Base-by-base conservation (phyloP, 2,329 filamentous ascomycete species). In the Leptographium lundbergii region DNA sequence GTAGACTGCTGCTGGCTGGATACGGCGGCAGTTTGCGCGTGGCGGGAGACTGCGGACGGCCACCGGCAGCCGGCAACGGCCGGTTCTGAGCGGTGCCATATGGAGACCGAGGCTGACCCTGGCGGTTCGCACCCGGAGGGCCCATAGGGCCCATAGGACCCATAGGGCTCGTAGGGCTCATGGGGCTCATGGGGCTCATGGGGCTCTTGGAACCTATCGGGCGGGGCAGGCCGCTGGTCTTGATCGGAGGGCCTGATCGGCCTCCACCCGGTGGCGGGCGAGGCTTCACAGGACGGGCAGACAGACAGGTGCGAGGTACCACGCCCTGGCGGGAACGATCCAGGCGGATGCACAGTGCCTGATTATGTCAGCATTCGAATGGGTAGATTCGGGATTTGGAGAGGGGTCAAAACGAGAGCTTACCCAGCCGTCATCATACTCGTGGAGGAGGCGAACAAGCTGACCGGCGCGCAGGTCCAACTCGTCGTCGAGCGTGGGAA, bases 351-450 rank as follows among this genome's bases (percentile, higher is more conserved):
- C 91, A 96, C 59, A 97, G 88, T 68, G 91, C 89, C 89, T 91
- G 64, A 4, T 3, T 2, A 14, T 10, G 27, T 34, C n/a, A 53
- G 51, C 17, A n/a, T 10, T 34, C 6, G 25, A 39, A 51, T 13
- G 27, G 7, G 10, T 2, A 24, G 1, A 27, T 4, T 22, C 4
- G 5, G 39, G 17, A 11, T 14, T 19, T 19, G 39, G 17, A 13
- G 14, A 14, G 39, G 3, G 17, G 1, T 56, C 22, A n/a, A 34
- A 3, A 27, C 1, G 6, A 57, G 32, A 59, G 80, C 88, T 81
- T 81, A 92, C 89, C 94, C 94, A 99, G 67, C 94, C 94, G 73
- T 99, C 94, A 69, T 99, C 94, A 67, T 97, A 99, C 73, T 96
- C 91, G 69, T 97, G 92, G 57, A 97, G 78, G 63, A 99, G 77